phyloP scores from a whole-genome alignment of 164 flowering plant genomes.

The Aristolochia fimbriata region DNA sequence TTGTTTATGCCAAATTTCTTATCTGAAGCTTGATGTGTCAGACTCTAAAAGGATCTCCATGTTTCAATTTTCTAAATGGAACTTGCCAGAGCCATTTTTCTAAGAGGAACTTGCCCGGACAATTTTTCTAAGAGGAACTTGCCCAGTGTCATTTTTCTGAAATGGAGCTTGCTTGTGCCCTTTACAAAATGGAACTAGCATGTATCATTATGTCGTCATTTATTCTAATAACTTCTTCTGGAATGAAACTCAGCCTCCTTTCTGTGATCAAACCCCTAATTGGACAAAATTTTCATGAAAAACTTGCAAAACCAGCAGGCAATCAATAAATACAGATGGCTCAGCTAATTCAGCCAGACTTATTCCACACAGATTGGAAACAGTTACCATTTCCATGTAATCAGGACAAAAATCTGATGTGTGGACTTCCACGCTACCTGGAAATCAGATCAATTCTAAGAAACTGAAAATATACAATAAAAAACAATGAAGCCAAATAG shows the following conservation, averaged over 20 bases:
- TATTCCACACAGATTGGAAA: neutral
- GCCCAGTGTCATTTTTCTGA: too few species aligned
- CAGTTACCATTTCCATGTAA: constrained; percentile 4
- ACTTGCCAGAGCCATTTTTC: too few species aligned
- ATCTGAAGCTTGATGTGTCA: too few species aligned
- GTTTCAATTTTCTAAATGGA: too few species aligned
- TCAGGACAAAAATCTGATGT: constrained; percentile 6
- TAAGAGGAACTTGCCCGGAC: too few species aligned
- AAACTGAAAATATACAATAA: neutral
- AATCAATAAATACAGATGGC: neutral
- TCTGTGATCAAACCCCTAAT: neutral
- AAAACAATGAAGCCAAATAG: neutral
- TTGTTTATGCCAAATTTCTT: too few species aligned
- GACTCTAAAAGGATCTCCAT: too few species aligned
- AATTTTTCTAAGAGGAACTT: too few species aligned
- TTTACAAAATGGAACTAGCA: too few species aligned
- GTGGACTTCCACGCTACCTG: constrained; percentile 5
- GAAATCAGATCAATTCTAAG: neutral
- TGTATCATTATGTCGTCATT: too few species aligned
- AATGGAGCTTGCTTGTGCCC: too few species aligned
- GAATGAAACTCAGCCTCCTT: neutral
- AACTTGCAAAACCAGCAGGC: neutral
- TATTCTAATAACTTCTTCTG: neutral
- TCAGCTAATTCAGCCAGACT: neutral
- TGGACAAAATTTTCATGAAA: neutral